Conservation (phyloP, 2,329 filamentous ascomycete genomes). For the Tolypocladium cylindrosporum region DNA sequence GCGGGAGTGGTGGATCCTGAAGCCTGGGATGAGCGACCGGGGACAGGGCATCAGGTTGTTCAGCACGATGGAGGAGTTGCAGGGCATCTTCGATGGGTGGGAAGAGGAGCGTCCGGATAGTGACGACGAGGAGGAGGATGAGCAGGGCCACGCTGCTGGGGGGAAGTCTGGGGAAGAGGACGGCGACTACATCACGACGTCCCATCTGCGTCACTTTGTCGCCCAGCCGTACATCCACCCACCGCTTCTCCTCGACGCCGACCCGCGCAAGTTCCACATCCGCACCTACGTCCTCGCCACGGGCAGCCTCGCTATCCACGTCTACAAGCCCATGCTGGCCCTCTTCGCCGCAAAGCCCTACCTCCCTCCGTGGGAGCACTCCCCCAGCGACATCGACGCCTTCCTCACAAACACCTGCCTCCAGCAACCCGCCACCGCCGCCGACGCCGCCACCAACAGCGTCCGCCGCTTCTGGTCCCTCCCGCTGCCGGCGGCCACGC, state of each 20-base stretch:
- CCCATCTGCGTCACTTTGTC: conserved; percentile 90
- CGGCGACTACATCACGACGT: conserved; percentile 61
- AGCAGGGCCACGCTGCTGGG: conserved; percentile 13
- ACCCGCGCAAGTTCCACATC: conserved; percentile 83
- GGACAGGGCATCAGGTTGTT: conserved; percentile 91
- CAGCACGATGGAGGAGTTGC: conserved; percentile 73
- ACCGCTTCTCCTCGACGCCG: conserved; percentile 58
- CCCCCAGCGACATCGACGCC: conserved; percentile 45
- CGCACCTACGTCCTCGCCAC: conserved; percentile 79
- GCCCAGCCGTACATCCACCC: conserved; percentile 91
- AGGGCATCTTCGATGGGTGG: conserved; percentile 84
- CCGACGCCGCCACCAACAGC: conserved; percentile 30
- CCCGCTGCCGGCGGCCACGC: conserved; percentile 36
- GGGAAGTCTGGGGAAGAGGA: conserved; percentile 13
- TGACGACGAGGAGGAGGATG: conserved; percentile 50
- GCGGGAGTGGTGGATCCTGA: conserved; percentile 93
- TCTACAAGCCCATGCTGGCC: conserved; percentile 86
- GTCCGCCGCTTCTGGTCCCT: conserved; percentile 71
- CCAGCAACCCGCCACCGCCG: conserved; percentile 42
- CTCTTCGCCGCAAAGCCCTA: conserved; percentile 79
- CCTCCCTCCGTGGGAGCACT: conserved; percentile 46
- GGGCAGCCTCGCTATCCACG: conserved; percentile 70
- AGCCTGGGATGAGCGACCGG: conserved; percentile 94
- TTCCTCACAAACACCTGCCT: conserved; percentile 96
- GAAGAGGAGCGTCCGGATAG: conserved; percentile 59